These are phyloP conservation scores for Meyerozyma guilliermondii DNA, from an alignment of 1,139 yeast species.

Conservation along the genomic window DNA sequence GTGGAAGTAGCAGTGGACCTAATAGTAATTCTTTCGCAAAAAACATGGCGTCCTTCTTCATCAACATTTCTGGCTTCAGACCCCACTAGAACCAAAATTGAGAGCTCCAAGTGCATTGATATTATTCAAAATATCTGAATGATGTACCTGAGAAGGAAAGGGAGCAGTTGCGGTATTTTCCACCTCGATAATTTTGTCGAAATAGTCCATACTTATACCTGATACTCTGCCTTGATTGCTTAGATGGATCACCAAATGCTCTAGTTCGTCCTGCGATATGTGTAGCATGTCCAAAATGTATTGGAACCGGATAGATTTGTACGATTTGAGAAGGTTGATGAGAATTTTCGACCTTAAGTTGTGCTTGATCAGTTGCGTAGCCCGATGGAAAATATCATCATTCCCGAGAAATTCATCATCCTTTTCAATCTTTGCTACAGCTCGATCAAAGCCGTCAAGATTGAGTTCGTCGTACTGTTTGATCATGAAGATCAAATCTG, in stretches of 20 bases:
- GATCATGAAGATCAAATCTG: constrained; percentile 24
- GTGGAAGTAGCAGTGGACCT: not conserved
- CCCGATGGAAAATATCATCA: constrained; percentile 28
- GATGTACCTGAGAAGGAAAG: constrained; percentile 1
- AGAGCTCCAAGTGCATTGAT: not conserved
- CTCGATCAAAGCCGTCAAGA: constrained; percentile 16
- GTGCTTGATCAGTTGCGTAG: constrained; percentile 22
- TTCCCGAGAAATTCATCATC: constrained; percentile 18
- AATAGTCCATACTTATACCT: constrained; percentile 40
- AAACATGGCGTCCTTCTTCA: constrained; percentile 3
- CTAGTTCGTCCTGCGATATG: constrained; percentile 9
- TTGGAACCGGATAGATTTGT: constrained; percentile 22
- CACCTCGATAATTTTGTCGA: constrained; percentile 21
- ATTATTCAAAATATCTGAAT: not conserved
- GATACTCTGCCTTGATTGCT: constrained; percentile 7
- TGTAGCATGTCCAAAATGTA: constrained; percentile 19
- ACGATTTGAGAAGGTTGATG: constrained; percentile 25
- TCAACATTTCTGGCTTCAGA: constrained; percentile 2
- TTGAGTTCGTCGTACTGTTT: constrained; percentile 28
- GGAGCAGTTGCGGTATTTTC: not conserved
- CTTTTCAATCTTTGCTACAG: constrained; percentile 12
- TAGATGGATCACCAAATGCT: constrained; percentile 7
- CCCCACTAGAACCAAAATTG: not conserved
- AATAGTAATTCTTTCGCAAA: not conserved
- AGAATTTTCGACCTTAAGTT: constrained; percentile 30